Conservation (phyloP, 495 filamentous ascomycete genomes). For the Talaromyces trachyspermus region DNA sequence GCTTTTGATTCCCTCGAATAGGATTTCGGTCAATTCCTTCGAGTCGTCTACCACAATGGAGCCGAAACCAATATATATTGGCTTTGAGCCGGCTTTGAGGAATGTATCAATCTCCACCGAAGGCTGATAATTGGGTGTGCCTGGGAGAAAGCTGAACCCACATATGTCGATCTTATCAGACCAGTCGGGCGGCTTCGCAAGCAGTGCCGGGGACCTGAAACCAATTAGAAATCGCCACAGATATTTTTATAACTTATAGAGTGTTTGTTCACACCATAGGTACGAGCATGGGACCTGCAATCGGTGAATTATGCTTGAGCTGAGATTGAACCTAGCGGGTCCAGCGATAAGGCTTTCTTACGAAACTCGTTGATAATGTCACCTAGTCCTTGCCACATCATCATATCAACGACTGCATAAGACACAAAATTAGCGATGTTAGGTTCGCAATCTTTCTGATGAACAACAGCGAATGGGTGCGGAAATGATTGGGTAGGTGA, state of each 20-base stretch:
- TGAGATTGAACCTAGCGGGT: slow-evolving; percentile 57
- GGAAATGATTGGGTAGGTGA: slow-evolving; percentile 44
- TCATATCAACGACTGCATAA: slow-evolving; percentile 68
- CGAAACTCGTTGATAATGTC: slow-evolving; percentile 69
- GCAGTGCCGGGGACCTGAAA: slow-evolving; percentile 59
- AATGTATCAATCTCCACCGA: slow-evolving; percentile 54
- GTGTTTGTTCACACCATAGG: slow-evolving; percentile 47
- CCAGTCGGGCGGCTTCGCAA: slow-evolving; percentile 76
- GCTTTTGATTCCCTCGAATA: slow-evolving; percentile 59
- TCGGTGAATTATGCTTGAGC: slow-evolving; percentile 54
- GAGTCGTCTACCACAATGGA: slow-evolving; percentile 76
- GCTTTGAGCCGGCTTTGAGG: slow-evolving; percentile 56
- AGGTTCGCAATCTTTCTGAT: slow-evolving; percentile 42
- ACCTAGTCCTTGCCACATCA: slow-evolving; percentile 74
- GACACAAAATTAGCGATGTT: slow-evolving; percentile 62
- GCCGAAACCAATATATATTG: slow-evolving; percentile 76
- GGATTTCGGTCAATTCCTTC: slow-evolving; percentile 52
- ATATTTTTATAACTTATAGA: too few relatives aligned
- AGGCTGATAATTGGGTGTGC: slow-evolving; percentile 55
- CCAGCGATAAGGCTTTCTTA: slow-evolving; percentile 52
- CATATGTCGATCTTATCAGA: slow-evolving; percentile 59
- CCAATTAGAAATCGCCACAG: too few relatives aligned
- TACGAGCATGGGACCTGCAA: slow-evolving; percentile 68
- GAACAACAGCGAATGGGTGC: slow-evolving; percentile 49
- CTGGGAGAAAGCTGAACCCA: slow-evolving; percentile 65